phyloP scores from a whole-genome alignment of 2,329 filamentous ascomycete genomes.

The Phaeosphaeria sp. region DNA sequence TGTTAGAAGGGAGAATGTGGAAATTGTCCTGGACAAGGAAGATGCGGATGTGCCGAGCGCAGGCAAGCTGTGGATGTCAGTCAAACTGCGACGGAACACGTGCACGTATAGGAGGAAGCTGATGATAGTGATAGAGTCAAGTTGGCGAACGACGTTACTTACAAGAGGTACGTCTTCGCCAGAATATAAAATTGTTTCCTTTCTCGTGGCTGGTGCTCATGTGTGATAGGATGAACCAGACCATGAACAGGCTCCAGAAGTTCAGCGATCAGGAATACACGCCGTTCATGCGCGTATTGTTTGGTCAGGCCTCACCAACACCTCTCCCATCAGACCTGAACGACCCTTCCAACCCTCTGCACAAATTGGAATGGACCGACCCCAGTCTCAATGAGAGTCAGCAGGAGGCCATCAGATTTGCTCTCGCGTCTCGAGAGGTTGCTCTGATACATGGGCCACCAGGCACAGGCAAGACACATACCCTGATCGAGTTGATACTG shows the following conservation, averaged over 20 bases:
- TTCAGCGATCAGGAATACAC: constrained; percentile 63
- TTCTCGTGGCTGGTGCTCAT: constrained; percentile 15
- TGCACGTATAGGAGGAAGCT: constrained; percentile 26
- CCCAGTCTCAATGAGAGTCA: constrained; percentile 66
- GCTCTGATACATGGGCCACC: constrained; percentile 94
- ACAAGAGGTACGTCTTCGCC: constrained; percentile 59
- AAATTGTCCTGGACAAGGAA: constrained; percentile 74
- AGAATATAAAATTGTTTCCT: constrained; percentile 9
- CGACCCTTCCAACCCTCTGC: constrained; percentile 46
- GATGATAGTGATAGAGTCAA: constrained; percentile 61
- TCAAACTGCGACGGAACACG: constrained; percentile 23
- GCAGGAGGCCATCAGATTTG: constrained; percentile 75
- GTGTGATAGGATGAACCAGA: constrained; percentile 63
- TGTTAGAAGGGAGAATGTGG: constrained; percentile 64
- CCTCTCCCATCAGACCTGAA: constrained; percentile 55
- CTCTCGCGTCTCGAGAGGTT: constrained; percentile 79
- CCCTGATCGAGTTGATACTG: constrained; percentile 92
- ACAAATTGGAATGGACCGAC: constrained; percentile 61
- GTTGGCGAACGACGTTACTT: constrained; percentile 70
- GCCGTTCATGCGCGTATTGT: constrained; percentile 65
- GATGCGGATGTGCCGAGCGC: constrained; percentile 59
- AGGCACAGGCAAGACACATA: constrained; percentile 96
- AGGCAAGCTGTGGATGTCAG: constrained; percentile 69
- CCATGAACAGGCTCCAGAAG: constrained; percentile 66
- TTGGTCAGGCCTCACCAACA: constrained; percentile 64